Evolutionary conservation across 495 filamentous ascomycete genomes (phyloP), one percentile per base, ranked within the genome.

Genomic region (Diplogelasinospora grovesii): DNA sequence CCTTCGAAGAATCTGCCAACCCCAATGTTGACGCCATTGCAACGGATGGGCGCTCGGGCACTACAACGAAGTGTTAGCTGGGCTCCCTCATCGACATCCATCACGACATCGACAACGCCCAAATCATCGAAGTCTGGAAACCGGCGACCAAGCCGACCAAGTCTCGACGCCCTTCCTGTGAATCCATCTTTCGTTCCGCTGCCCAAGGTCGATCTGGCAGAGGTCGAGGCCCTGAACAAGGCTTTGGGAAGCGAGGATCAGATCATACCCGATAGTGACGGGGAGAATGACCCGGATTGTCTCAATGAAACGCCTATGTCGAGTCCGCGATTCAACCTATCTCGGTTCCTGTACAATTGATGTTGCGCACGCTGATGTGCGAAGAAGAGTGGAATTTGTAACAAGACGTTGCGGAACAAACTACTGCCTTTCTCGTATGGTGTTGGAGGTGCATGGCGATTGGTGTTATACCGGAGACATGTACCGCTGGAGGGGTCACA

Each of bases 201-300:
- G 11, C 66, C 70, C 2, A 59, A 55, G 25, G 65, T 65, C 3
- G 64, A 68, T 31, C 18, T 64, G 22, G 53, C 49, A 10, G 63
- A 67, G 36, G 54, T 70, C 8, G 60, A 61, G 46, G 56, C 64
- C 16, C 32, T 64, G 24, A 61, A 61, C 36, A 41, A 21, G 43
- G 39, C 50, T 8, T 64, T 73, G 34, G 85, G 86, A 1, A 90
- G 86, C 52, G 86, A 93, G 55, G 86, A 93, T 49, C 59, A 80
- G 30, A 71, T 93, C 13, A 58, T 84, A 3, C 82, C 83, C 0
- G 73, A 82, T 36, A 86, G 82, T 46, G 81, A 86, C 25, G 81
- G 66, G 8, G 78, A 81, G 41, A 54, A 56, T 7, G 70, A 78
- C 1, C 65, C 70, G 24, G 56, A 54, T 21, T 42, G 40, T n/a